A percentile compares a stretch with the other conserved stretches of the same genome.
These are phyloP conservation scores for Zygoascus sp. DNA, from an alignment of 1,139 yeast genomes.

Conservation along the genomic window DNA sequence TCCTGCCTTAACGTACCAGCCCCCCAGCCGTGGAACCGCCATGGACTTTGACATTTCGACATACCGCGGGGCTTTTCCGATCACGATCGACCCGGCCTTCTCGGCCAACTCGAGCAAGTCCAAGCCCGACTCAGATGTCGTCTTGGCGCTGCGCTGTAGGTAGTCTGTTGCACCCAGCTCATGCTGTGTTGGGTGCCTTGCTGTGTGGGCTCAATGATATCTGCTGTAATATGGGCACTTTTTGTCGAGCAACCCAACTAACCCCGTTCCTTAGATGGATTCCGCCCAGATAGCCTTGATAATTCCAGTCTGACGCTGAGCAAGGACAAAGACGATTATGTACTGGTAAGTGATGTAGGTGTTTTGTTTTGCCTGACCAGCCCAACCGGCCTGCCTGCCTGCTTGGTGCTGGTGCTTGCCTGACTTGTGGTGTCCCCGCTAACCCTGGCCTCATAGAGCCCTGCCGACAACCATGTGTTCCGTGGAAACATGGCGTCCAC, in stretches of 20 bases:
- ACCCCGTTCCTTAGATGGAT: conserved; percentile 23
- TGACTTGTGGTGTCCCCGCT: background rate
- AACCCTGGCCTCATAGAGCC: conserved; percentile 7
- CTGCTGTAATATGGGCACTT: no score
- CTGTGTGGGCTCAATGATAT: background rate
- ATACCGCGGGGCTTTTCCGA: conserved; percentile 13
- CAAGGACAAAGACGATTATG: conserved; percentile 25
- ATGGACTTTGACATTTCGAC: conserved; percentile 8
- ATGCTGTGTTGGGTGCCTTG: no score
- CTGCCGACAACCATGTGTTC: conserved; percentile 23
- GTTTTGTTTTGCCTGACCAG: no score
- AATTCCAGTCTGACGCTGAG: conserved; percentile 19
- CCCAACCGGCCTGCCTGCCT: no score
- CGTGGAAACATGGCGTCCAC: conserved; percentile 28
- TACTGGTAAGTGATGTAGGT: conserved; percentile 20
- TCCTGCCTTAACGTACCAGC: no score
- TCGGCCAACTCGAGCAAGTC: background rate
- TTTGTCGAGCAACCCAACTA: background rate
- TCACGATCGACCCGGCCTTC: conserved; percentile 3
- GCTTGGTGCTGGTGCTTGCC: background rate
- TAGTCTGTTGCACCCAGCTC: no score
- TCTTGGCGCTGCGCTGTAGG: conserved; percentile 22
- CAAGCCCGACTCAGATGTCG: background rate
- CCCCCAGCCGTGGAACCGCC: background rate
- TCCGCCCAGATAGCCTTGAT: conserved; percentile 30